phyloP scores from a whole-genome alignment of 768 basidiomycete species.

The Mrakia hoshinonis region DNA sequence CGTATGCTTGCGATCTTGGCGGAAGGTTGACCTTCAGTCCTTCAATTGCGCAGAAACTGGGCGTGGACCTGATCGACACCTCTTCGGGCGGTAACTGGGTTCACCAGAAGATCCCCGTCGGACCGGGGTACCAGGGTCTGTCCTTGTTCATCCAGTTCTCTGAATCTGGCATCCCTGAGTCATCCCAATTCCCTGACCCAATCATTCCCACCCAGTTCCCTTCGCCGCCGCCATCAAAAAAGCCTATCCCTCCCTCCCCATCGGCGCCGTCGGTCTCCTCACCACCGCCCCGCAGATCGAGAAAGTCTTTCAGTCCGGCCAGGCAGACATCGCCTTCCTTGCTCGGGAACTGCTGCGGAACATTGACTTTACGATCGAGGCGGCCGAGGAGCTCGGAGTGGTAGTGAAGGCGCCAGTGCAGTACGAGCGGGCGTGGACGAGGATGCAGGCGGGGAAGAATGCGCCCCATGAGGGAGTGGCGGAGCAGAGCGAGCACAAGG shows the following conservation, averaged over 20 bases:
- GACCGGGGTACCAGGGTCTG: slow-evolving; percentile 26
- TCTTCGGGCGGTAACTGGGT: slow-evolving; percentile 60
- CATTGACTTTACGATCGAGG: slow-evolving; percentile 53
- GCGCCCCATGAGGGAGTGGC: not conserved
- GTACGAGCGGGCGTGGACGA: slow-evolving; percentile 48
- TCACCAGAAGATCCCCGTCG: slow-evolving; percentile 50
- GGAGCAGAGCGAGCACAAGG: not conserved
- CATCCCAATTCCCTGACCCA: not conserved
- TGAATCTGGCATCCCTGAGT: not conserved
- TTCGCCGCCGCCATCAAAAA: slow-evolving; percentile 35
- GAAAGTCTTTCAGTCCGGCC: slow-evolving; percentile 54
- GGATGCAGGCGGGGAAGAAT: not conserved
- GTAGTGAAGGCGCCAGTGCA: slow-evolving; percentile 64
- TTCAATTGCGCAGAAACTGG: slow-evolving; percentile 42
- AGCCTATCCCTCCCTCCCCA: slow-evolving; percentile 34
- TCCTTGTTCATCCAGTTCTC: not conserved
- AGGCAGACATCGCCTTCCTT: slow-evolving; percentile 61
- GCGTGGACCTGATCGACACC: slow-evolving; percentile 69
- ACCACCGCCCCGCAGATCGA: slow-evolving; percentile 57
- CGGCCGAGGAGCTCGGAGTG: slow-evolving; percentile 57
- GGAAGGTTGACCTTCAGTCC: not conserved
- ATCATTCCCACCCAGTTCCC: slow-evolving; percentile 19
- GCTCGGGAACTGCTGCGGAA: slow-evolving; percentile 60
- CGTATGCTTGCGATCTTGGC: too few species aligned
- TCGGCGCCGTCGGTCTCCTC: slow-evolving; percentile 67